These are phyloP conservation scores for Coriolopsis trogii DNA, from an alignment of 1,284 basidiomycete genomes.

Conservation along the genomic window DNA sequence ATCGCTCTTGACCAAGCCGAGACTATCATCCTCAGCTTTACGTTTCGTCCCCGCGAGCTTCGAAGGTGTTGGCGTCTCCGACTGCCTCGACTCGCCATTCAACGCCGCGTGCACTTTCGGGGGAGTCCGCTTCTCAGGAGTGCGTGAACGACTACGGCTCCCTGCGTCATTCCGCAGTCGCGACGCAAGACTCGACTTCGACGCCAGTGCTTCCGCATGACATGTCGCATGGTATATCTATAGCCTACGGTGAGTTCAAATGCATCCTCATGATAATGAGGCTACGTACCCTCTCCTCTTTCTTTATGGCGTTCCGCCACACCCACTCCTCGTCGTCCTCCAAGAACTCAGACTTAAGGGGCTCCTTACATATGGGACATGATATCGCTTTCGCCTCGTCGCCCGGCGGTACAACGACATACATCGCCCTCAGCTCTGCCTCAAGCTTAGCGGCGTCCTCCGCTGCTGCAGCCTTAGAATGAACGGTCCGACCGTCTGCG, in stretches of 20 bases:
- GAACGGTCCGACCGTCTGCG: conserved; percentile 52
- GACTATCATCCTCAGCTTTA: conserved; percentile 61
- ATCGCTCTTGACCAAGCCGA: conserved; percentile 14
- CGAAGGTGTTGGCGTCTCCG: conserved; percentile 50
- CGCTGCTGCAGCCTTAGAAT: conserved; percentile 59
- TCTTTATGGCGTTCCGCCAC: conserved; percentile 89
- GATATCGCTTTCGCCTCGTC: conserved; percentile 80
- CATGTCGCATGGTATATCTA: conserved; percentile 93
- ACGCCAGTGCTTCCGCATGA: conserved; percentile 75
- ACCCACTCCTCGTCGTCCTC: conserved; percentile 99
- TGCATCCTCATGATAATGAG: background rate
- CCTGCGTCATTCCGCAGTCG: conserved; percentile 62
- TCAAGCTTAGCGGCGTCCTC: conserved; percentile 75
- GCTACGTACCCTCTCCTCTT: conserved; percentile 75
- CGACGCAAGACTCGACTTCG: conserved; percentile 63
- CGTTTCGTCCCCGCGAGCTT: conserved; percentile 64
- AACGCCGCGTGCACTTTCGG: conserved; percentile 32
- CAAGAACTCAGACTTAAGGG: conserved; percentile 88
- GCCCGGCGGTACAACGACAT: conserved; percentile 86
- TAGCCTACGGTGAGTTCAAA: conserved; percentile 5
- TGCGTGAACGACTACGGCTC: conserved; percentile 68
- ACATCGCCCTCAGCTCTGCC: conserved; percentile 75
- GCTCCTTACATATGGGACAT: conserved; percentile 98
- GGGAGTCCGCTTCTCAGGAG: conserved; percentile 65
- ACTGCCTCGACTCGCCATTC: conserved; percentile 24